These are phyloP conservation scores for Fusarium sp. DNA, from an alignment of 2,329 filamentous ascomycete species.

Conservation along the genomic window DNA sequence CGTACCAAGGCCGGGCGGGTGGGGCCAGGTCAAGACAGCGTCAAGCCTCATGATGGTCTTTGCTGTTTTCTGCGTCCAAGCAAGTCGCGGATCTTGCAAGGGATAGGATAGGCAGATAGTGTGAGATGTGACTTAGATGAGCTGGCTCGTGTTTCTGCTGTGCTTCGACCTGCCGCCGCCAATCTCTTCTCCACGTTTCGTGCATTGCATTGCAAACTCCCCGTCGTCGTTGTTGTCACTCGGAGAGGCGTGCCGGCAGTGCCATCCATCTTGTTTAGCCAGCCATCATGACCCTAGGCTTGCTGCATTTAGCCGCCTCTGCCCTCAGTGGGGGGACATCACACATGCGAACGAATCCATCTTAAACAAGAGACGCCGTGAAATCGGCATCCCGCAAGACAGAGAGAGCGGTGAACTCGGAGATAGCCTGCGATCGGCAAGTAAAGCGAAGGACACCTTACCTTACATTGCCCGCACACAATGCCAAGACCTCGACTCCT, in stretches of 20 bases:
- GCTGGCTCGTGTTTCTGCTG: neutral
- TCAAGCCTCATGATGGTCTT: conserved; percentile 27
- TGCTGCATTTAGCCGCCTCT: conserved; percentile 24
- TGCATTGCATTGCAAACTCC: neutral
- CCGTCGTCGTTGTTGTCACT: neutral
- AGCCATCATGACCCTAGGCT: conserved; percentile 20
- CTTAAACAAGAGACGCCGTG: neutral
- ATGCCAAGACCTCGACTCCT: conserved; percentile 6
- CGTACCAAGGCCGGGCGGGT: conserved; percentile 37
- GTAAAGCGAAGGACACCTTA: neutral
- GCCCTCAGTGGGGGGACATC: conserved; percentile 1
- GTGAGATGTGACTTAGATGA: conserved; percentile 2
- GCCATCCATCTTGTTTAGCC: conserved; percentile 22
- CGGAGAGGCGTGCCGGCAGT: conserved; percentile 18
- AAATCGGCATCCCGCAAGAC: conserved; percentile 1
- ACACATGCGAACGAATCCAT: conserved; percentile 7
- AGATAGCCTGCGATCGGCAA: conserved; percentile 16
- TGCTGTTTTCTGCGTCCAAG: conserved; percentile 2
- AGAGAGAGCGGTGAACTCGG: conserved; percentile 10
- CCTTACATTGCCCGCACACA: neutral
- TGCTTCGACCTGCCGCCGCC: neutral
- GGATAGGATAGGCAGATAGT: neutral
- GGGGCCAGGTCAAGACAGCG: conserved; percentile 10
- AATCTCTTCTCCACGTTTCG: conserved; percentile 12
- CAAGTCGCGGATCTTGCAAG: conserved; percentile 4